A percentile compares a stretch with the other conserved stretches of the same genome.
Conservation (phyloP, 768 basidiomycete species). For the Termitomyces sp. region DNA sequence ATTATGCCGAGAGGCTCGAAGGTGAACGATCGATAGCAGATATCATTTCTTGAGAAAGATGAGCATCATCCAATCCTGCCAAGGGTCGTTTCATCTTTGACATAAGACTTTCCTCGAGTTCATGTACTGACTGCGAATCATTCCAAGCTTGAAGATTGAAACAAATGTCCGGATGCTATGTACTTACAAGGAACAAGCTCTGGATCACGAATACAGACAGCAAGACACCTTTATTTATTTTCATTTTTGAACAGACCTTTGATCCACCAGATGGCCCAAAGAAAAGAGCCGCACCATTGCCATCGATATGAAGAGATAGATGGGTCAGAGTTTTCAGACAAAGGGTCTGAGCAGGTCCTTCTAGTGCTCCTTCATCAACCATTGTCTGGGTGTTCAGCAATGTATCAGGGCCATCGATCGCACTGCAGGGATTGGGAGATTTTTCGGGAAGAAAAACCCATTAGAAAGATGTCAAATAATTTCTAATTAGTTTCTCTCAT, state of each 20-base stretch:
- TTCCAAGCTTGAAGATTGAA: neutral
- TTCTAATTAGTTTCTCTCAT: no score
- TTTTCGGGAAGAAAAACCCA: no score
- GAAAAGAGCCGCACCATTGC: slow-evolving; percentile 33
- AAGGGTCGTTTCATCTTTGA: slow-evolving; percentile 13
- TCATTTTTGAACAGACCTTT: slow-evolving; percentile 38
- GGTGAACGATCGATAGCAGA: slow-evolving; percentile 39
- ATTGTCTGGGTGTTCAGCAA: slow-evolving; percentile 24
- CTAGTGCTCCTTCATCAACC: slow-evolving; percentile 28
- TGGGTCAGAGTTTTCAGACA: slow-evolving; percentile 20
- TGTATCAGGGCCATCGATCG: slow-evolving; percentile 35
- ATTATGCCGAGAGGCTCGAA: slow-evolving; percentile 33
- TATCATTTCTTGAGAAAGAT: slow-evolving; percentile 39
- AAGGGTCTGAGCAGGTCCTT: slow-evolving; percentile 19
- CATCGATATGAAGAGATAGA: slow-evolving; percentile 35
- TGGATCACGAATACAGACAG: slow-evolving; percentile 13
- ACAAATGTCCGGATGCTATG: neutral
- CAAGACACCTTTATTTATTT: neutral
- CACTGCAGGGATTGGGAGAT: no score
- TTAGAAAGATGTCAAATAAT: no score
- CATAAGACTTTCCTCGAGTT: slow-evolving; percentile 13
- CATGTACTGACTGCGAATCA: slow-evolving; percentile 19
- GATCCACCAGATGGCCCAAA: slow-evolving; percentile 44
- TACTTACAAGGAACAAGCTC: slow-evolving; percentile 38
- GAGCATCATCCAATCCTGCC: slow-evolving; percentile 36